These are phyloP conservation scores for Suhomyces canberraensis DNA, from an alignment of 805 yeast genomes.

Conservation along the genomic window DNA sequence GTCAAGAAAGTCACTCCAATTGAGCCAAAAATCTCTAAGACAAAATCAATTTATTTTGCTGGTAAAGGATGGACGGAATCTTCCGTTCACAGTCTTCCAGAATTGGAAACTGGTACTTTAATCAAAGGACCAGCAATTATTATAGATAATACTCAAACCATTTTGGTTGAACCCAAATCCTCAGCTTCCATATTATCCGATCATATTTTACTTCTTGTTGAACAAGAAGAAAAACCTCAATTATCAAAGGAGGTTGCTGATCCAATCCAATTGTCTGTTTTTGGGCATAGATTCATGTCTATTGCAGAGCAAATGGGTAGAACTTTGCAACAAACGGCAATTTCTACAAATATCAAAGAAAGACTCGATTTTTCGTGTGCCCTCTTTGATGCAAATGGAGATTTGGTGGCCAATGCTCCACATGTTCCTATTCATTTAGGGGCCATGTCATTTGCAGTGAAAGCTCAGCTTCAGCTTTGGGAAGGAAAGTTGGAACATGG, in stretches of 20 bases:
- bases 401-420: conserved; percentile 46
- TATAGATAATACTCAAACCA: conserved; percentile 30
- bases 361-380: conserved; percentile 47
- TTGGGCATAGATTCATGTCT: conserved; percentile 49
- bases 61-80: conserved; percentile 43
- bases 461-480: conserved; percentile 40
- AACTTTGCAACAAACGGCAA: conserved; percentile 43
- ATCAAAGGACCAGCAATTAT: conserved; percentile 32
- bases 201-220: conserved; percentile 22
- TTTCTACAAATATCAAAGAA: conserved; percentile 45
- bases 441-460: conserved; percentile 46
- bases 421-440: conserved; percentile 47
- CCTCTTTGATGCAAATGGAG: conserved; percentile 39
- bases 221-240: conserved; percentile 19
- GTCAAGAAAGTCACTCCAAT: background rate
- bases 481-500: conserved; percentile 38
- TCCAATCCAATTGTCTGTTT: conserved; percentile 39
- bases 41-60: conserved; percentile 52
- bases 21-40: background rate
- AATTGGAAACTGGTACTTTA: conserved; percentile 18
- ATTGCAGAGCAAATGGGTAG: conserved; percentile 61
- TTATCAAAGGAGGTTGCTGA: conserved; percentile 27
- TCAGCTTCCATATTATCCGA: conserved; percentile 24
- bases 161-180: conserved; percentile 32
- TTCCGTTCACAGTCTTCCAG: conserved; percentile 19